These are phyloP conservation scores for Claviceps paspali DNA, from an alignment of 2,329 filamentous ascomycete species.

Conservation along the genomic window DNA sequence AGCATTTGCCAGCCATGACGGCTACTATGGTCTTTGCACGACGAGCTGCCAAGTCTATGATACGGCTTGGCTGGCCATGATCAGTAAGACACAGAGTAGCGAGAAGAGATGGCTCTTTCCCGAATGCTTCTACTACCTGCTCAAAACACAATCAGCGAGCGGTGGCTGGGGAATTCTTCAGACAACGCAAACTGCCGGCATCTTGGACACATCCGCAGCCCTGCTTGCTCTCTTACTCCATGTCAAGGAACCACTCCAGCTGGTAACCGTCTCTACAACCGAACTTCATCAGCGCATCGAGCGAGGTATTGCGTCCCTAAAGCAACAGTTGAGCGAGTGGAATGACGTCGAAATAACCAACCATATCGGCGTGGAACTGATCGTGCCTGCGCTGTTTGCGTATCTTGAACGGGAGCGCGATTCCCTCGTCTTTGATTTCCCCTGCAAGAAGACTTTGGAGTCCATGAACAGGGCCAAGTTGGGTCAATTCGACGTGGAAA, in stretches of 20 bases:
- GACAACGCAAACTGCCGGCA: constrained; percentile 6
- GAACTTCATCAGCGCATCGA: background rate
- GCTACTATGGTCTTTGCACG: background rate
- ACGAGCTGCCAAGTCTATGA: constrained; percentile 5
- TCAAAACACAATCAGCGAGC: constrained; percentile 3
- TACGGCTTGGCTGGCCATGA: constrained; percentile 9
- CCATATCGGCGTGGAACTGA: constrained; percentile 10
- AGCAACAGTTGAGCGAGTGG: constrained; percentile 3
- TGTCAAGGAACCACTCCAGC: background rate
- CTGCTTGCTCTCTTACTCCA: constrained; percentile 7
- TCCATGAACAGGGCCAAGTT: constrained; percentile 1
- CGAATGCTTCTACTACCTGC: constrained; percentile 7
- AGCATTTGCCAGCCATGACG: background rate
- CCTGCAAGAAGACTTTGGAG: background rate
- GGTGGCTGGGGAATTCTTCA: constrained; percentile 4
- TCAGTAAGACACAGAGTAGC: constrained; percentile 2
- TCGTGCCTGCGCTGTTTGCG: constrained; percentile 7
- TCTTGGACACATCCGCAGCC: constrained; percentile 8
- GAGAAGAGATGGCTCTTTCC: constrained; percentile 7
- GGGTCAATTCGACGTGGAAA: background rate
- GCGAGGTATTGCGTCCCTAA: constrained; percentile 1
- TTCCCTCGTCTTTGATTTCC: constrained; percentile 5
- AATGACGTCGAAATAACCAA: constrained; percentile 2
- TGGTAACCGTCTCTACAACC: constrained; percentile 1
- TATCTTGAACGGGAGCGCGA: constrained; percentile 1